These are phyloP conservation scores for Cryptosporidium felis DNA, from an alignment of 169 alveolate genomes.

Conservation along the genomic window DNA sequence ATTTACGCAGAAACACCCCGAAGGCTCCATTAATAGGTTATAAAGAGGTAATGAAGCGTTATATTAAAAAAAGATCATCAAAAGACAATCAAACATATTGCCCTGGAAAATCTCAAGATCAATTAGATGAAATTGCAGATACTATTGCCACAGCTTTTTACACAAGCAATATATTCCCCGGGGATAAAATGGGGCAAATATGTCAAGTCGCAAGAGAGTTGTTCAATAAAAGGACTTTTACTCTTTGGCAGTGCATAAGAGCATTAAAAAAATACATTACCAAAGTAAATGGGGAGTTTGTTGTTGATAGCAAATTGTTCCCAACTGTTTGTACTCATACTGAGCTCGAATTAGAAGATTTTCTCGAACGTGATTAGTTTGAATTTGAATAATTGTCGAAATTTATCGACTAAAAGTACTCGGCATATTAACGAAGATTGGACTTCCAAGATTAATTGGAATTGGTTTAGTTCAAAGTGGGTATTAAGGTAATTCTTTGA, in stretches of 20 bases:
- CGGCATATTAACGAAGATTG: too few relatives aligned
- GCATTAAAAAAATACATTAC: neutral
- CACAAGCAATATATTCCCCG: neutral
- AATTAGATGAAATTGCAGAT: conserved; percentile 50
- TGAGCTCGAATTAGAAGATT: conserved; percentile 42
- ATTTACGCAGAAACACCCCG: conserved; percentile 17
- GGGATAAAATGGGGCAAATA: conserved; percentile 5
- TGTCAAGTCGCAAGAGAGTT: conserved; percentile 38
- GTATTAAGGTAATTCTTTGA: too few relatives aligned
- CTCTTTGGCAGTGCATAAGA: conserved; percentile 9
- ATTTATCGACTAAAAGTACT: too few relatives aligned
- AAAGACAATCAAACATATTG: conserved; percentile 45
- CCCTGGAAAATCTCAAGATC: conserved; percentile 51
- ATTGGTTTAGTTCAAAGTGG: too few relatives aligned
- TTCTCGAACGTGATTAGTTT: too few relatives aligned
- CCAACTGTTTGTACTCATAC: conserved; percentile 28
- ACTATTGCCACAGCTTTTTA: conserved; percentile 57
- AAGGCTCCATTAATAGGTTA: conserved; percentile 6
- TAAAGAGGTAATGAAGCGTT: conserved; percentile 31
- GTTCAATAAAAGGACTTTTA: neutral
- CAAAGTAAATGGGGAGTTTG: neutral
- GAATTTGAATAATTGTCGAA: too few relatives aligned
- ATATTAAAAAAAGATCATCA: conserved; percentile 21
- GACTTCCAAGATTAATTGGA: too few relatives aligned
- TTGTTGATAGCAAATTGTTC: neutral